Conservation (phyloP, 2,329 filamentous ascomycete species). For the Peltaster fructicola region DNA sequence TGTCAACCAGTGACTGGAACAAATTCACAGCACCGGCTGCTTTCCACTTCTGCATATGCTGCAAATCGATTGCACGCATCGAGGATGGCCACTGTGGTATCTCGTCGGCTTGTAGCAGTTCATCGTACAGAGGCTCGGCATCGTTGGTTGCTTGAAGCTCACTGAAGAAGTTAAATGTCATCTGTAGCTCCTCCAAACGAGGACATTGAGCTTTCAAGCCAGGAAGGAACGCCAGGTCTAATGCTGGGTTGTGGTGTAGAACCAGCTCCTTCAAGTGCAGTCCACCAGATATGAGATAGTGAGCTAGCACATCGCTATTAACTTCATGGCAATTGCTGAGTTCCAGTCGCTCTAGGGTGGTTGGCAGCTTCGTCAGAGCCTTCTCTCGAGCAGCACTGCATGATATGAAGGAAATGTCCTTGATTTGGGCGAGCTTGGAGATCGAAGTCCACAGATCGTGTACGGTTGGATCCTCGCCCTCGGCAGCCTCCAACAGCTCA, state of each 20-base stretch:
- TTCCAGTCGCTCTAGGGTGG: slow-evolving; percentile 46
- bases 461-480: slow-evolving; percentile 22
- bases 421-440: slow-evolving; percentile 43
- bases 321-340: slow-evolving; percentile 67
- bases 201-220: slow-evolving; percentile 51
- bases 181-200: slow-evolving; percentile 47
- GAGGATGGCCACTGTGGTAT: slow-evolving; percentile 61
- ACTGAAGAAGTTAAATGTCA: slow-evolving; percentile 67
- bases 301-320: slow-evolving; percentile 44
- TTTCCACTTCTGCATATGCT: slow-evolving; percentile 59
- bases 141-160: slow-evolving; percentile 50
- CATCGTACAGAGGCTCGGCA: slow-evolving; percentile 56
- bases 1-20: slow-evolving; percentile 59
- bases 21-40: slow-evolving; percentile 55
- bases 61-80: slow-evolving; percentile 54
- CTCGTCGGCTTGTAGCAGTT: slow-evolving; percentile 43
- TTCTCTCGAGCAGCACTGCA: slow-evolving; percentile 53
- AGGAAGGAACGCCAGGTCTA: slow-evolving; percentile 59
- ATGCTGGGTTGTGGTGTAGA: slow-evolving; percentile 60
- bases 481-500: slow-evolving; percentile 9
- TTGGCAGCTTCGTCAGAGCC: slow-evolving; percentile 52
- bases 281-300: slow-evolving; percentile 52
- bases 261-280: slow-evolving; percentile 46
- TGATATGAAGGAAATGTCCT: slow-evolving; percentile 54
- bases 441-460: slow-evolving; percentile 32